Evolutionary conservation across 2,329 filamentous ascomycete species (phyloP).

Genomic region (Fusarium pseudograminearum): DNA sequence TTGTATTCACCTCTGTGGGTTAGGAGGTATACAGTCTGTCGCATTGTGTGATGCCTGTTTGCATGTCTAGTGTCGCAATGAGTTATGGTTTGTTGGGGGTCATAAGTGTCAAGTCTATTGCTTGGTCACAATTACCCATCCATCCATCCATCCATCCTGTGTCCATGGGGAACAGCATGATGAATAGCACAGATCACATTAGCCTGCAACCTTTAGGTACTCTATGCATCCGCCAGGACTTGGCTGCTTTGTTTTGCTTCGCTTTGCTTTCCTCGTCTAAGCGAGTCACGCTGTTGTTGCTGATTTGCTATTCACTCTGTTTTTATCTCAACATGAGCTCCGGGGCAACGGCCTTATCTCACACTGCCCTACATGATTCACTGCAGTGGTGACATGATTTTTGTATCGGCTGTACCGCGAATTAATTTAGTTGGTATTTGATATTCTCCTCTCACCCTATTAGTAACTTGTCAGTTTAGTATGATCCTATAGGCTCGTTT

Average conservation of each 20-base stretch:
- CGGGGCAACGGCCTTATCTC: constrained; percentile 2
- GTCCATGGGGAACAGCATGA: constrained; percentile 4
- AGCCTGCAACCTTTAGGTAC: background rate
- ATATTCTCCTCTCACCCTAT: constrained; percentile 17
- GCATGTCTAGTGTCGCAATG: constrained; percentile 17
- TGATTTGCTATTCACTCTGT: constrained; percentile 11
- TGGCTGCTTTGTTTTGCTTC: constrained; percentile 1
- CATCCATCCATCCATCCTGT: background rate
- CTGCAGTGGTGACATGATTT: constrained; percentile 42
- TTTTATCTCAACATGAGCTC: constrained; percentile 9
- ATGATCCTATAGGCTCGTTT: background rate
- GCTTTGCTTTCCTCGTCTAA: background rate
- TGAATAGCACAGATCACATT: constrained; percentile 16
- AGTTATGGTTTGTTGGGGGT: constrained; percentile 13
- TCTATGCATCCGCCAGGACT: constrained; percentile 12
- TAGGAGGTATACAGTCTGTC: background rate
- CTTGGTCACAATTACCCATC: constrained; percentile 12
- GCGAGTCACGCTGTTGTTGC: constrained; percentile 28
- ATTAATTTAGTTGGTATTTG: background rate
- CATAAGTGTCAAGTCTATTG: constrained; percentile 16
- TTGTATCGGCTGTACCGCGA: background rate
- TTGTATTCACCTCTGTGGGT: background rate
- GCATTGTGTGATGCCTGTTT: constrained; percentile 1
- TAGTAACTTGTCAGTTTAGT: background rate
- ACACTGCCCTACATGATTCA: constrained; percentile 16